phyloP scores from a whole-genome alignment of 345 rosid species.

The Eutrema yunnanense region DNA sequence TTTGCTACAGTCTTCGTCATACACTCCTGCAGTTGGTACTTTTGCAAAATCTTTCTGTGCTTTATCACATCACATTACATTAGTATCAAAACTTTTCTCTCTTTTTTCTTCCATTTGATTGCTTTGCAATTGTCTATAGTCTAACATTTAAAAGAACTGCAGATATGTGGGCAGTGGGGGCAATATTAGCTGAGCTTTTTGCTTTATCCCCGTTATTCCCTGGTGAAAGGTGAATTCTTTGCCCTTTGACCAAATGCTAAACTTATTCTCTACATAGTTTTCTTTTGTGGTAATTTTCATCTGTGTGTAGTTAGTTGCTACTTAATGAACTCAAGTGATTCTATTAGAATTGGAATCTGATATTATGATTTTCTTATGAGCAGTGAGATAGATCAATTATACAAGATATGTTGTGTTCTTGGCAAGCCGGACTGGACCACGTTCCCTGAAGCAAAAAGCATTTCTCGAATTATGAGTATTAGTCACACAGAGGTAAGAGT shows the following conservation, averaged over 20 bases:
- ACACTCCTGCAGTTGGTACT: slow-evolving; percentile 90
- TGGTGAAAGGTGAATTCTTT: slow-evolving; percentile 71
- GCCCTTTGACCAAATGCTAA: background rate
- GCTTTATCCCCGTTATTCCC: slow-evolving; percentile 82
- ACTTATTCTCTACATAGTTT: background rate
- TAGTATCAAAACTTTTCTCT: background rate
- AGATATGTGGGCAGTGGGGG: slow-evolving; percentile 99
- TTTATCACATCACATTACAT: background rate
- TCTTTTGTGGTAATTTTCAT: background rate
- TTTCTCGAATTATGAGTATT: slow-evolving; percentile 53
- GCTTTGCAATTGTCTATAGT: background rate
- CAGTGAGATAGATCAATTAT: slow-evolving; percentile 89
- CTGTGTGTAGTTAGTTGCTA: background rate
- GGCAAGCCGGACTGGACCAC: slow-evolving; percentile 71
- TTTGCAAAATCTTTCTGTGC: background rate
- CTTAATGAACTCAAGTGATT: background rate
- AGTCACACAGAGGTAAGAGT: slow-evolving; percentile 54
- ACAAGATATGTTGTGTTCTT: slow-evolving; percentile 81
- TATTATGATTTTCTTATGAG: slow-evolving; percentile 2
- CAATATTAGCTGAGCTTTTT: slow-evolving; percentile 90
- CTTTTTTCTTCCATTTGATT: background rate
- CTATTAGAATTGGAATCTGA: background rate
- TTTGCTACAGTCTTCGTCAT: slow-evolving; percentile 68
- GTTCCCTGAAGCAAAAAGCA: slow-evolving; percentile 68
- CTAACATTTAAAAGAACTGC: slow-evolving; percentile 21